Conservation (phyloP, 768 basidiomycete genomes). For the Omphalotus guepiniiformis region DNA sequence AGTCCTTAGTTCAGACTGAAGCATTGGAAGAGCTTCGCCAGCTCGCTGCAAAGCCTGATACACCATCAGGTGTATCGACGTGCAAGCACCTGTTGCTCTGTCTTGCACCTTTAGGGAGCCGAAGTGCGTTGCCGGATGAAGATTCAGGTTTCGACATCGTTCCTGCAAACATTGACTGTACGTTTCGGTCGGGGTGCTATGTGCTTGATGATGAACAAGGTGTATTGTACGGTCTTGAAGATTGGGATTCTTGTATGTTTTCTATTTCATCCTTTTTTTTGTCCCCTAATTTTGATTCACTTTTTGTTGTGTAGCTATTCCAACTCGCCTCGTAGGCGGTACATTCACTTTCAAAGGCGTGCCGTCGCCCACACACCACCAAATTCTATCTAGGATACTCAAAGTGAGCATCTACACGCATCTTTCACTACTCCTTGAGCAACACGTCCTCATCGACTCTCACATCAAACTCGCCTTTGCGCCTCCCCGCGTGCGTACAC, state of each 20-base stretch:
- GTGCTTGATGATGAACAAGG: slow-evolving; percentile 15
- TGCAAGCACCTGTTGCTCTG: slow-evolving; percentile 51
- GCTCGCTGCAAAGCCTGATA: slow-evolving; percentile 21
- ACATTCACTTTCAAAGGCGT: slow-evolving; percentile 53
- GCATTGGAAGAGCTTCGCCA: slow-evolving; percentile 18
- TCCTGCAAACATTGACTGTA: slow-evolving; percentile 20
- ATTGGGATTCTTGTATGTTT: slow-evolving; percentile 10
- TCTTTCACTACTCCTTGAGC: slow-evolving; percentile 58
- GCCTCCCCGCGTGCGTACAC: slow-evolving; percentile 6
- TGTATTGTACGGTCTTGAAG: slow-evolving; percentile 6
- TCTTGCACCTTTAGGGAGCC: slow-evolving; percentile 35
- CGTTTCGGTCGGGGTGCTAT: slow-evolving; percentile 1
- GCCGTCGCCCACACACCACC: slow-evolving; percentile 37
- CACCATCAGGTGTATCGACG: slow-evolving; percentile 20
- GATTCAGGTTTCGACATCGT: slow-evolving; percentile 39
- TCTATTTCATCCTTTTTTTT: not conserved
- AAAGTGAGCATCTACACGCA: slow-evolving; percentile 50
- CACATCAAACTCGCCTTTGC: slow-evolving; percentile 40
- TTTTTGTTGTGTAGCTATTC: not conserved
- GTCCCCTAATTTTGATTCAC: not conserved
- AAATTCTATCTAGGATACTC: slow-evolving; percentile 42
- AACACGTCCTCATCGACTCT: slow-evolving; percentile 49
- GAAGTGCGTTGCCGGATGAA: slow-evolving; percentile 25
- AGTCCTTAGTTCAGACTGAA: slow-evolving; percentile 2
- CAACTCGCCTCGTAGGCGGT: slow-evolving; percentile 50